These are phyloP conservation scores for Phyllosticta capitalensis DNA, from an alignment of 2,329 filamentous ascomycete genomes.

Conservation along the genomic window DNA sequence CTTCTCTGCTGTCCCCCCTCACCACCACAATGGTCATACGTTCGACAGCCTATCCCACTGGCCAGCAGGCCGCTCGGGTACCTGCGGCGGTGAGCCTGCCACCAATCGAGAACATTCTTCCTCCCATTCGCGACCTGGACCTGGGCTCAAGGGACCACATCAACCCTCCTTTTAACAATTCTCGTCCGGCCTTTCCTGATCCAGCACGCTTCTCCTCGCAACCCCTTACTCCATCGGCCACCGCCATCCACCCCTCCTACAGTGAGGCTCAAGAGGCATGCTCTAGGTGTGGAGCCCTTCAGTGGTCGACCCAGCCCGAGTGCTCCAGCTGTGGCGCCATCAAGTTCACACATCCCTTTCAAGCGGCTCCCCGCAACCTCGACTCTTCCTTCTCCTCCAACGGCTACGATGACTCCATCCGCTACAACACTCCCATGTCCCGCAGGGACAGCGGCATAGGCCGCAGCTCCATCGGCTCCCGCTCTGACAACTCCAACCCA, in stretches of 20 bases:
- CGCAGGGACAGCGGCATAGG: slow-evolving; percentile 2
- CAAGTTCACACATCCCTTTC: slow-evolving; percentile 7
- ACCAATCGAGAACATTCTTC: background rate
- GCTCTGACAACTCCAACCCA: slow-evolving; percentile 4
- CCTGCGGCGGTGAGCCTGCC: background rate
- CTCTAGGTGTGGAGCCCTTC: slow-evolving; percentile 3
- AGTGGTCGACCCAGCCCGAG: slow-evolving; percentile 5
- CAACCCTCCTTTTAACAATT: background rate
- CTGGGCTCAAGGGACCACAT: slow-evolving; percentile 1
- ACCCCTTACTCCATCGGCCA: slow-evolving; percentile 2
- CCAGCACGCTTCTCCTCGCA: background rate
- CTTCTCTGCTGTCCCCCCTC: slow-evolving; percentile 3
- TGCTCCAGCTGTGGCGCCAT: slow-evolving; percentile 3
- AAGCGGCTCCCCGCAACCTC: slow-evolving; percentile 1
- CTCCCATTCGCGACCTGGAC: slow-evolving; percentile 5
- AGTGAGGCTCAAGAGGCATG: slow-evolving; percentile 8
- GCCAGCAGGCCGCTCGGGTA: slow-evolving; percentile 4
- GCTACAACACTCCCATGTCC: slow-evolving; percentile 1
- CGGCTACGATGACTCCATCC: slow-evolving; percentile 2
- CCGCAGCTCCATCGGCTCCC: slow-evolving; percentile 2
- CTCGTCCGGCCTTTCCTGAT: background rate
- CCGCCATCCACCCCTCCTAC: background rate
- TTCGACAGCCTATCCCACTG: slow-evolving; percentile 4
- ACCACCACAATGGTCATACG: slow-evolving; percentile 10
- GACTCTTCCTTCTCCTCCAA: background rate